phyloP scores from a whole-genome alignment of 2,329 filamentous ascomycete genomes.

The Emericellopsis atlantica region DNA sequence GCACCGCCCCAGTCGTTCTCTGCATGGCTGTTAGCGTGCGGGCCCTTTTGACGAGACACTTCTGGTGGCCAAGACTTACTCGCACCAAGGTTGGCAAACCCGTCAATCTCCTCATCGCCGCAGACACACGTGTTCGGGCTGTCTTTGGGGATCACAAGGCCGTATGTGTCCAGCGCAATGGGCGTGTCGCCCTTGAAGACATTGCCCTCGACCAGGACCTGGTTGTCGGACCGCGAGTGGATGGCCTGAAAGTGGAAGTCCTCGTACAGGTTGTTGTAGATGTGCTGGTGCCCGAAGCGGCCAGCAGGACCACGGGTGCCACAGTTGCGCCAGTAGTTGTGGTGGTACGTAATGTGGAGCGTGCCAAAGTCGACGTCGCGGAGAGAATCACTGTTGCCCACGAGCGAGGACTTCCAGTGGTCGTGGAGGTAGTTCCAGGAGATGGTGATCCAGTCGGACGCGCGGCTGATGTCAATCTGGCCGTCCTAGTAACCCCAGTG shows the following conservation, averaged over 20 bases:
- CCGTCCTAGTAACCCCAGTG: constrained; percentile 19
- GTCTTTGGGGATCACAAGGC: constrained; percentile 40
- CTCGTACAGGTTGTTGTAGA: constrained; percentile 36
- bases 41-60: background rate
- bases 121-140: constrained; percentile 39
- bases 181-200: constrained; percentile 31
- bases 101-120: constrained; percentile 40
- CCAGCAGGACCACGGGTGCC: constrained; percentile 34
- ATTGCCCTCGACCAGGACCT: constrained; percentile 35
- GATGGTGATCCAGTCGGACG: constrained; percentile 30
- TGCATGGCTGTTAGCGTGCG: constrained; percentile 1
- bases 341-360: constrained; percentile 34
- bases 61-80: constrained; percentile 19
- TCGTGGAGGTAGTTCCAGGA: constrained; percentile 37
- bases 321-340: constrained; percentile 32
- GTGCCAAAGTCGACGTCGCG: constrained; percentile 27
- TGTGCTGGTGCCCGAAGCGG: constrained; percentile 33
- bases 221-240: constrained; percentile 33
- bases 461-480: constrained; percentile 30
- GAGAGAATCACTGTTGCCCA: constrained; percentile 25
- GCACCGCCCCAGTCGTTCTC: constrained; percentile 34
- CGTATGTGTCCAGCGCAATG: constrained; percentile 39
- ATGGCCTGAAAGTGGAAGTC: constrained; percentile 33
- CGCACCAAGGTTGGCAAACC: constrained; percentile 38
- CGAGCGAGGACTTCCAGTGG: constrained; percentile 31